Evolutionary conservation across 1,284 basidiomycete genomes (phyloP), one percentile per base, ranked within the genome.

Genomic region (Fomitopsis betulina): DNA sequence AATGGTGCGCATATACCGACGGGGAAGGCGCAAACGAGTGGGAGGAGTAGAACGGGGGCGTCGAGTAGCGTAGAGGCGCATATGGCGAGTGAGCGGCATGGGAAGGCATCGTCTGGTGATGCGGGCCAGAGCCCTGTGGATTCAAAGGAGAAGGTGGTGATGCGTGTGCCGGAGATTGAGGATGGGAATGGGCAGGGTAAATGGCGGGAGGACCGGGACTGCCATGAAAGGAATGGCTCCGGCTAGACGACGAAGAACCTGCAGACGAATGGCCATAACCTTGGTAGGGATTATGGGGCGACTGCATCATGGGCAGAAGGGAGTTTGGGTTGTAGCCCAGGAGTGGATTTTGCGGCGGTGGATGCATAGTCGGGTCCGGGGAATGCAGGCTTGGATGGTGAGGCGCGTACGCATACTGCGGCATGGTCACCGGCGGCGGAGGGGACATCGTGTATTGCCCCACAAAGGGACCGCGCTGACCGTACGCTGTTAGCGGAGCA

Each of bases 401-500:
- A 13, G 75, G 61, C 2, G 32, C 49, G 62, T 79, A 82, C 10
- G 72, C 64, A 60, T 70, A 73, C 58, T 75, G 79, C 10, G 75
- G 66, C 63, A 77, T 70, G 60, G 64, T 70, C 60, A 74, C 68
- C n/a, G 74, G 68, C 27, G 75, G 74, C 58, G 70, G 78, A 3
- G 74, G 62, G 62, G 79, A 69, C 68, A 79, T 72, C 65, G 75
- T 70, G 72, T 84, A 83, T 70, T 76, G 79, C 54, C 75, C 75
- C 32, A 73, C 67, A 63, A 77, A 80, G 60, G 68, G 68, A 38
- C 68, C 56, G 42, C 68, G 71, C 39, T 75, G 78, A 55, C 66
- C 66, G 62, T 76, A 75, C 63, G 65, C 33, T 4, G 32, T 21
- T 68, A 59, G 25, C 43, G 56, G 33, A 52, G 63, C 23, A 53